Evolutionary conservation across 495 filamentous ascomycete species (phyloP), one percentile per base, ranked within the genome.

Genomic region (Lepraria neglecta): DNA sequence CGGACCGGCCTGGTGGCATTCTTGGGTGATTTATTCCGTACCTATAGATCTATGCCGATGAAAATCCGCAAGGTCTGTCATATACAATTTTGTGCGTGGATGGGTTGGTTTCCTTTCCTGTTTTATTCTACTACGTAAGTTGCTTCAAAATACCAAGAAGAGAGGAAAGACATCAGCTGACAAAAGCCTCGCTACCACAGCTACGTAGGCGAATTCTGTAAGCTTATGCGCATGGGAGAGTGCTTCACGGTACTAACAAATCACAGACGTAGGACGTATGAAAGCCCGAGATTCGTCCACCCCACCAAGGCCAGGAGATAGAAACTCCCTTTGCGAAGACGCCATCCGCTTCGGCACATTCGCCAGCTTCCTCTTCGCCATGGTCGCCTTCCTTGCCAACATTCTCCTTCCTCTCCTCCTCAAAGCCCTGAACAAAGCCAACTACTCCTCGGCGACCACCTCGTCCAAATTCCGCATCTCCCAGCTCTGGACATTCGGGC

Each of bases 101-200:
- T 96, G 69, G 91, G 75, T 43, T 89, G 84, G 84, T 89, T 89
- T 66, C 85, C 85, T 0, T 87, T 89, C 68, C 79, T 91, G 28
- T 89, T 95, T 75, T 97, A 96, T 73, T 89, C 87, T 71, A 92
- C 89, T 42, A 97, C 92, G 21, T 97, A 91, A 85, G 89, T 89
- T 94, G 67, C 85, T 28, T 56, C 35, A 17, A n/a, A 5, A 90
- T 40, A 91, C 90, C 70, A 84, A 95, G 67, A 80, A 82, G 15
- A 78, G 80, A 7, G 75, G 79, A 57, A 77, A 80, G 55, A 76
- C 79, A 53, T 33, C 63, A 50, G 44, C 53, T 56, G 67, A 73
- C 21, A 74, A 73, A 6, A 85, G 89, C 70, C 75, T 82, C 1
- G 72, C 89, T 56, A 14, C 42, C 14, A 30, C 28, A 61, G 59